Percentiles rank a stretch among this genome's conserved stretches.
Evolutionary conservation across 75 land plant species (phyloP).

Genomic region (Larix kaempferi): DNA sequence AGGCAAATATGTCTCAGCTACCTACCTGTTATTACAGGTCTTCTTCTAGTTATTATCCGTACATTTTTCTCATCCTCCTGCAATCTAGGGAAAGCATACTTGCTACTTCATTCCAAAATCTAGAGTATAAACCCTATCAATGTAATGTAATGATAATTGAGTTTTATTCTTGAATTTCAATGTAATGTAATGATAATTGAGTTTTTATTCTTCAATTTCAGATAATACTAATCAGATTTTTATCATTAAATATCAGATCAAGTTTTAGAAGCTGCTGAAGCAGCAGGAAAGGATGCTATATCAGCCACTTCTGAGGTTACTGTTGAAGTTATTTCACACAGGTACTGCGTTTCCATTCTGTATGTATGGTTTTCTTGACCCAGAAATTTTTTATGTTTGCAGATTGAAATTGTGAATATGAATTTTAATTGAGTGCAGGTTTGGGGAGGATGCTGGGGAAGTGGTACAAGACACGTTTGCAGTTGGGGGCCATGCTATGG

Average conservation of each 20-base stretch:
- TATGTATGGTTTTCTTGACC: not conserved
- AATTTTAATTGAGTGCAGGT: constrained; percentile 23
- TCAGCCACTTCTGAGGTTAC: constrained; percentile 54
- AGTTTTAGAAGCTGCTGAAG: constrained; percentile 82
- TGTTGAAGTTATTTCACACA: constrained; percentile 52
- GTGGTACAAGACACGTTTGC: constrained; percentile 60
- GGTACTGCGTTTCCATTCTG: constrained; percentile 20
- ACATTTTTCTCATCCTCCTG: no score
- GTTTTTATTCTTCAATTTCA: no score
- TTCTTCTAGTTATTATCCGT: no score
- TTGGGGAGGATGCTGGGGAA: constrained; percentile 75
- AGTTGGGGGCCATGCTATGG: constrained; percentile 71
- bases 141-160: no score
- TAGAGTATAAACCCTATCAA: no score
- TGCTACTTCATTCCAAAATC: no score
- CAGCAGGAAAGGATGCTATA: constrained; percentile 62
- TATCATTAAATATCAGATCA: constrained; percentile 35
- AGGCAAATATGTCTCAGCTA: no score
- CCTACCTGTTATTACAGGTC: no score
- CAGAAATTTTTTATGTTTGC: not conserved
- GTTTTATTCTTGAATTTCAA: no score
- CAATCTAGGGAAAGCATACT: no score
- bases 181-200: no score
- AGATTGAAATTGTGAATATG: not conserved
- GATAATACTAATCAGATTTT: not conserved